Percentiles rank a stretch among this genome's conserved stretches.
Evolutionary conservation across 176 grass and related monocot species (phyloP).

Genomic region (Cenchrus americanus): DNA sequence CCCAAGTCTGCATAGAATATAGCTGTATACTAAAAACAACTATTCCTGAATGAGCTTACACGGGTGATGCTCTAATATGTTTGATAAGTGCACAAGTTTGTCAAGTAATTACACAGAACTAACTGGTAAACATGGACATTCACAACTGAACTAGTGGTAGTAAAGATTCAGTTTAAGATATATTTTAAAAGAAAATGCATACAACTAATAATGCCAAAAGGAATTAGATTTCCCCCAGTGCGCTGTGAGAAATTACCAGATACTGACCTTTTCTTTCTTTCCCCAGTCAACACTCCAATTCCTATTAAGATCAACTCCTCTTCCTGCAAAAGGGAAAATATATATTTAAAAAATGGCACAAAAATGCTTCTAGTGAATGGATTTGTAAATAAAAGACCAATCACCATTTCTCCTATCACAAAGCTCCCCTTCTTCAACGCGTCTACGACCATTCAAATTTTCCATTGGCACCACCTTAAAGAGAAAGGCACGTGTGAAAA

Average conservation of each 20-base stretch:
- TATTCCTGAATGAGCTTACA: neutral
- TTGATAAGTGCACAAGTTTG: constrained; percentile 24
- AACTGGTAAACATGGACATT: neutral
- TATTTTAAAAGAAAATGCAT: constrained; percentile 4
- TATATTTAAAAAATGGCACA: neutral
- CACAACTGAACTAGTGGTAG: neutral
- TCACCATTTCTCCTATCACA: constrained; percentile 99
- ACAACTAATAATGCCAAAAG: neutral
- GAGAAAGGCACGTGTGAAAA: constrained; percentile 9
- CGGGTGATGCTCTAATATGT: neutral
- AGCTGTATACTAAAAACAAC: neutral
- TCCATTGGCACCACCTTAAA: constrained; percentile 92
- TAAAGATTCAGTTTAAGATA: constrained; percentile 13
- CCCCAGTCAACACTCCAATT: constrained; percentile 99
- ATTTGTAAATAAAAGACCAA: constrained; percentile 32
- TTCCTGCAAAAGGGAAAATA: constrained; percentile 60
- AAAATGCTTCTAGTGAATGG: neutral
- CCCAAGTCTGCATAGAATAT: neutral
- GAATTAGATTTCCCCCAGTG: neutral
- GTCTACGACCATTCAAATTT: constrained; percentile 92
- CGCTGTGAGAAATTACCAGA: neutral
- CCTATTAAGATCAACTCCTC: constrained; percentile 97
- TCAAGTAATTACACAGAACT: constrained; percentile 15
- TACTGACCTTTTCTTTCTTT: constrained; percentile 92
- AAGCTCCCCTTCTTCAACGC: constrained; percentile 80